Evolutionary conservation across 1,139 yeast genomes (phyloP), one percentile per base, ranked within the genome.

Genomic region (Geotrichum histeridarum): DNA sequence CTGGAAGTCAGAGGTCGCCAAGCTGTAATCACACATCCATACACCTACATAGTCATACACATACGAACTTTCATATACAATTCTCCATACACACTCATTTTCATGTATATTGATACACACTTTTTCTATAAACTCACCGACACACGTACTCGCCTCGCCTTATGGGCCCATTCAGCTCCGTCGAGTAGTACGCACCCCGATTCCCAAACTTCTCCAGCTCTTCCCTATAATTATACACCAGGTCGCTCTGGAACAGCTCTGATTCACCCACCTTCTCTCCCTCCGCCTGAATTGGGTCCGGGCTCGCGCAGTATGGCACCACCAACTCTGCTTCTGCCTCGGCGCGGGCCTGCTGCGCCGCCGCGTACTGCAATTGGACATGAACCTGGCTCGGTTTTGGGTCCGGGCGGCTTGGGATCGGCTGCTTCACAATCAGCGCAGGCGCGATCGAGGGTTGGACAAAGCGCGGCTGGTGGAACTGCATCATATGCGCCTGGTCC

Each of bases 1-100:
- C 8, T 89, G 95, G 77, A 80, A 77, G 59, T 79, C 75, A 2
- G 75, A 76, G 37, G 84, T 83, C 22, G 86, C 89, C 32, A 81
- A 79, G 64, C 72, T 82, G 56, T 75, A 64, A 59, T 8, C 14
- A 22, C 18, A 22, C 27, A 22, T 3, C 5, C 27, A 22, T 35
- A 35, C 38, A 12, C n/a, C 2, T 35, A n/a, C n/a, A n/a, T n/a
- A 22, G 27, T 22, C 27, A 22, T 35, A 35, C 38, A 12, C n/a
- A 35, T 35, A n/a, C n/a, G 14, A 2, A 12, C 18, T 15, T 4
- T 14, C 42, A 39, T 39, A 15, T 18, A 39, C 2, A 11, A 2
- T 15, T n/a, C 11, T 12, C 33, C 36, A 9, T 22, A 4, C 30
- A 6, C 27, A 27, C 22, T 42, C 46, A 42, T 17, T 11, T 27